Evolutionary conservation across 108 stramenopile species (phyloP), one percentile per base, ranked within the genome.

Genomic region (Fragilaria radians): DNA sequence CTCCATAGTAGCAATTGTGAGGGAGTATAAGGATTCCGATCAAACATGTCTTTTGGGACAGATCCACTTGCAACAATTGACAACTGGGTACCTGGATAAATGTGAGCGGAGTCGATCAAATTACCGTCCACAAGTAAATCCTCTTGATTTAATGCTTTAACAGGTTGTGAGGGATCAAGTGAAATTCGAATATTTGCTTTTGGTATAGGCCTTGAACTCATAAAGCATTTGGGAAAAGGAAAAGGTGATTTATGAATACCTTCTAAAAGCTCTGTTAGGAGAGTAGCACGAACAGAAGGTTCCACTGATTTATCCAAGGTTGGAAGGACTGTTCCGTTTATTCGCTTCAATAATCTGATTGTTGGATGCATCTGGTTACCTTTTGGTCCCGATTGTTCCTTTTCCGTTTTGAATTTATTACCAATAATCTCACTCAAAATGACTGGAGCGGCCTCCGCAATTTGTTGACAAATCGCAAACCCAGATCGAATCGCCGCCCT

Each of bases 211-310:
- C 52, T 49, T 1, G 66, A 29, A 3, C 26, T 9, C 4, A 62
- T 31, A 21, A 77, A 63, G 14, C 59, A 56, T 46, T 61, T 32
- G 19, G 80, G 80, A 46, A 77, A 61, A 1, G 76, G 80, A 27
- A 49, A 4, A 26, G 80, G 80, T 19, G 50, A 46, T 62, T 61
- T 65, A 5, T 75, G 55, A 9, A 81, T 33, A 1, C 62, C 68
- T 49, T 81, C 80, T 18, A 81, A 25, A 7, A 81, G 46, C 48
- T 77, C 65, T 5, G 74, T 49, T 54, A 81, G 9, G 1, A 66
- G 63, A 1, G 68, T 70, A 0, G 80, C 80, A 28, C 80, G 65
- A 11, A 70, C 63, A 28, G 50, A 57, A 17, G 65, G 49, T 23
- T 77, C 76, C 11, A 77, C 46, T 5, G 72, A 59, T 2, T 52